Percentiles rank a stretch among this genome's conserved stretches.
Conservation (phyloP, 2,329 filamentous ascomycete genomes). For the Aspergillus sp. region DNA sequence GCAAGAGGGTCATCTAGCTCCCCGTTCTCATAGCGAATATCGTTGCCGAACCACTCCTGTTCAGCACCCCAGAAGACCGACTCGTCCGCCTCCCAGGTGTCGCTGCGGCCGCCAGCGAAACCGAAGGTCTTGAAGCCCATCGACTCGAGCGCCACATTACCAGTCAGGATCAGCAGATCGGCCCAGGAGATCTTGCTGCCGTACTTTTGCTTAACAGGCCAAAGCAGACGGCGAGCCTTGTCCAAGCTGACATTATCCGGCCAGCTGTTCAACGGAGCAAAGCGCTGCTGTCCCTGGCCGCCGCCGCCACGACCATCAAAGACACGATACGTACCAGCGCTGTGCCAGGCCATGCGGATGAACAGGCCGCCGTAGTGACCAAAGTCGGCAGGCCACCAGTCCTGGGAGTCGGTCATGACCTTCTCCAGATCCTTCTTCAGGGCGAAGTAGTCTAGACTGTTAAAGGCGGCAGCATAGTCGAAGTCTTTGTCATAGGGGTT, state of each 20-base stretch:
- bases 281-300: conserved; percentile 73
- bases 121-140: conserved; percentile 75
- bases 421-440: conserved; percentile 72
- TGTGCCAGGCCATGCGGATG: conserved; percentile 80
- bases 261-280: conserved; percentile 79
- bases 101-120: conserved; percentile 69
- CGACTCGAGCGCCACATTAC: conserved; percentile 74
- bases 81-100: conserved; percentile 75
- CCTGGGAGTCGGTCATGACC: conserved; percentile 75
- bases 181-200: conserved; percentile 81
- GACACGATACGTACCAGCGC: conserved; percentile 74
- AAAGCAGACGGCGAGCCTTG: conserved; percentile 76
- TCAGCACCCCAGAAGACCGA: conserved; percentile 76
- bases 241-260: conserved; percentile 76
- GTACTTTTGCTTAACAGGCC: conserved; percentile 84
- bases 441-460: conserved; percentile 66
- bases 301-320: conserved; percentile 73
- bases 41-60: conserved; percentile 72
- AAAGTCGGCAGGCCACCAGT: conserved; percentile 80
- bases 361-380: conserved; percentile 80
- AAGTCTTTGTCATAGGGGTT: conserved; percentile 68
- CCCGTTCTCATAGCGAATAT: conserved; percentile 59
- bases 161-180: conserved; percentile 68
- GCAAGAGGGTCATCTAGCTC: conserved; percentile 68
- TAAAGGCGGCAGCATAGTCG: conserved; percentile 72